phyloP scores from a whole-genome alignment of 2,329 filamentous ascomycete genomes.

The Calonectria henricotiae region DNA sequence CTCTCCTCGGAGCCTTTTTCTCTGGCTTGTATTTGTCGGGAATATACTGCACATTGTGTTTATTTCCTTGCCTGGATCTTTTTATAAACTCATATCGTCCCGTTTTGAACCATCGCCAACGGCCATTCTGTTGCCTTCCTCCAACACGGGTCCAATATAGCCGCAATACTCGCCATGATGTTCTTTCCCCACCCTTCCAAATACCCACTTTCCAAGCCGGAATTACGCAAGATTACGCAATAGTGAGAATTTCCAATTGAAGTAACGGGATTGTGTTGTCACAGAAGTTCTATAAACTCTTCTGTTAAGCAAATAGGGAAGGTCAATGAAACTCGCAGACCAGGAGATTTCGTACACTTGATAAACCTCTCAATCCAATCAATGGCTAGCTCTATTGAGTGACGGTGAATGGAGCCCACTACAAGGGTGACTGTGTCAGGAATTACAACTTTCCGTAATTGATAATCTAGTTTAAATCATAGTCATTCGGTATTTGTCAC shows the following conservation, averaged over 20 bases:
- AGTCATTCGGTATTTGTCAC: too few species aligned
- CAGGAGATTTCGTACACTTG: not conserved
- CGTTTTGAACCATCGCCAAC: too few species aligned
- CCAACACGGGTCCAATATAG: too few species aligned
- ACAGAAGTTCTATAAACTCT: not conserved
- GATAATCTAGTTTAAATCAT: not conserved
- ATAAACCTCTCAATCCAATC: not conserved
- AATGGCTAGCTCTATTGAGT: not conserved
- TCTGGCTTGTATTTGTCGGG: too few species aligned
- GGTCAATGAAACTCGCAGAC: conserved; percentile 1
- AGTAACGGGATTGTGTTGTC: not conserved
- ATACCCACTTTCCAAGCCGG: not conserved
- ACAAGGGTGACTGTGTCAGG: not conserved
- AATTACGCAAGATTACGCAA: conserved; percentile 1
- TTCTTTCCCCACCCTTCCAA: not conserved
- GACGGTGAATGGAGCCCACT: not conserved
- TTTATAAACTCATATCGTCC: too few species aligned
- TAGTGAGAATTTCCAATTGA: not conserved
- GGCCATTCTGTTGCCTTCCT: too few species aligned
- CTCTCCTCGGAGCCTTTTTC: too few species aligned
- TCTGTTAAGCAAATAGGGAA: conserved; percentile 13
- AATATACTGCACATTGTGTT: too few species aligned
- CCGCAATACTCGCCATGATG: too few species aligned
- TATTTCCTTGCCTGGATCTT: too few species aligned
- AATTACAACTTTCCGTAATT: not conserved